Base-by-base conservation (phyloP, 2,329 filamentous ascomycete genomes). In the Stenocarpella maydis region DNA sequence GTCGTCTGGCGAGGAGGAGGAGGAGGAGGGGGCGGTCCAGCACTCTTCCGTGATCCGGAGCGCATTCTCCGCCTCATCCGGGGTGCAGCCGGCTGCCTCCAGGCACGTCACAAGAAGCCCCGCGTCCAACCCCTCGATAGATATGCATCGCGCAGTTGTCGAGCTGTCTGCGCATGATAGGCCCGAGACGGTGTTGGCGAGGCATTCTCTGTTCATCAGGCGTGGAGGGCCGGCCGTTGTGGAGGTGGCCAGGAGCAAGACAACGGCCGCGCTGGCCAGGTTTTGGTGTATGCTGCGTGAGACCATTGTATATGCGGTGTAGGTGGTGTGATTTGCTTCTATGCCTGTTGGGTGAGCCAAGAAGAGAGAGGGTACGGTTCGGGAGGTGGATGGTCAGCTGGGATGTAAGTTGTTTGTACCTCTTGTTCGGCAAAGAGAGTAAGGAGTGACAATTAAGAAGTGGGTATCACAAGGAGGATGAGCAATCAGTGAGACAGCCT, bases 401-500 rank as follows among this genome's bases (percentile, higher is more conserved):
- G 6, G 34, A 7, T 19, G 28, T 15, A 19, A 43, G 17, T 37
- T 7, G 28, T 10, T 53, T 24, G 37, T 31, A 43, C 21, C 24
- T 24, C 10, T 65, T 45, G 63, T 26, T 67, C 49, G 17, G 52
- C n/a, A 1, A 41, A 10, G 43, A 2, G 41, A 10, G 43, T 52
- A 67, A 67, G 19, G 52, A 49, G 52, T 50, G 41, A 28, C 39
- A 7, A 41, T 58, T n/a, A 19, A 60, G 43, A 39, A 41, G 10
- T n/a, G 65, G 65, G 65, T 67, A 67, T 67, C 52, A 67, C 52
- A 39, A 41, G 53, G 41, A 50, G 45, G n/a, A 31, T 21, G 31
- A 49, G 17, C 34, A 67, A 50, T 58, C 21, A 31, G 24, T 47
- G 41, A 47, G 24, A 19, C 26, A 21, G 14, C 24, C 31, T 43